phyloP scores from a whole-genome alignment of 2,329 filamentous ascomycete species.

The Colletotrichum tanaceti region DNA sequence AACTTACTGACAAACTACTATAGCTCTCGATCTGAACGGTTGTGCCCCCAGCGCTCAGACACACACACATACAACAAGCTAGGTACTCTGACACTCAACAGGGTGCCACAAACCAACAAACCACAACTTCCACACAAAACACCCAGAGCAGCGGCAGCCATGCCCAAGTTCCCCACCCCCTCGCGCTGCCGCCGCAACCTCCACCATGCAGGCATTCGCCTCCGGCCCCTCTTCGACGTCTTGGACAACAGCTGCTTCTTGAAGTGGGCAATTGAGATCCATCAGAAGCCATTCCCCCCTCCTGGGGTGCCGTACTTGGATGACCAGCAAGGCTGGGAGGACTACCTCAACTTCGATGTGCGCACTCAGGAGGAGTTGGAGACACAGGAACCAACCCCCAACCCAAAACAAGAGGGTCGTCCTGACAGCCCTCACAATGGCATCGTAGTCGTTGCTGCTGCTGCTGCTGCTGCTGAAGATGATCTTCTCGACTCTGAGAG shows the following conservation, averaged over 20 bases:
- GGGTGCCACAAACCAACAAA: not conserved
- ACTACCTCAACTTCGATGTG: not conserved
- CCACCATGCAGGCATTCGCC: not conserved
- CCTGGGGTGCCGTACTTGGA: not conserved
- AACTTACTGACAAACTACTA: no score
- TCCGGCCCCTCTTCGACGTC: not conserved
- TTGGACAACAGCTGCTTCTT: not conserved
- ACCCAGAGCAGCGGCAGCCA: not conserved
- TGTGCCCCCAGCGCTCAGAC: not conserved
- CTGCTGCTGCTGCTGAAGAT: not conserved
- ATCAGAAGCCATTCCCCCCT: not conserved
- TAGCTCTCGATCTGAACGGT: no score
- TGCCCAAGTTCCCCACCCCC: not conserved
- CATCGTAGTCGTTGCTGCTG: not conserved
- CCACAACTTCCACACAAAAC: not conserved
- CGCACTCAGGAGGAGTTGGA: not conserved
- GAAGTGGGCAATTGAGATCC: not conserved
- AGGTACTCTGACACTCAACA: not conserved
- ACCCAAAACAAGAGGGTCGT: not conserved
- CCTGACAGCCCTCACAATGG: not conserved
- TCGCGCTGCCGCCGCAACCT: not conserved
- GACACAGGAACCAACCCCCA: not conserved
- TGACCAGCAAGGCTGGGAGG: not conserved
- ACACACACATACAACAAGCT: no score
- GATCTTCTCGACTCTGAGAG: not conserved